Percentiles rank a stretch among this genome's conserved stretches.
phyloP scores from a whole-genome alignment of 2,329 filamentous ascomycete genomes.

The Claviceps pusilla region DNA sequence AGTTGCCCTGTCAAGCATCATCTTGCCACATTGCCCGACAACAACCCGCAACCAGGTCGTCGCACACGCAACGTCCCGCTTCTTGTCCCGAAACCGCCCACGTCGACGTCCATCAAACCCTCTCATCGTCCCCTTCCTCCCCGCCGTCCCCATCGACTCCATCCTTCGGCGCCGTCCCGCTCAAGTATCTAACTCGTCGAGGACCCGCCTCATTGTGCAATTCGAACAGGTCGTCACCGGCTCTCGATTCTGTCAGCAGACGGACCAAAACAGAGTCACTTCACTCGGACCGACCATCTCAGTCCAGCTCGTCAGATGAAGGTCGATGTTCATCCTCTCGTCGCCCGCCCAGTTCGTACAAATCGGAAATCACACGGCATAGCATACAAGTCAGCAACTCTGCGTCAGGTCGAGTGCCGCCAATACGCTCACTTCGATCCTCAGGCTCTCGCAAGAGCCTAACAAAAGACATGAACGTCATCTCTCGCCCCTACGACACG shows the following conservation, averaged over 20 bases:
- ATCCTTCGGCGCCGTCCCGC: conserved; percentile 12
- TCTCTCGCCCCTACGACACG: conserved; percentile 27
- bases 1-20: conserved; percentile 4
- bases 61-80: conserved; percentile 3
- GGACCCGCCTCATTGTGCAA: conserved; percentile 23
- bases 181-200: conserved; percentile 22
- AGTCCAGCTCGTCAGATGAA: conserved; percentile 31
- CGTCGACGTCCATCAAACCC: conserved; percentile 9
- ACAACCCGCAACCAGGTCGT: conserved; percentile 1
- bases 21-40: conserved; percentile 1
- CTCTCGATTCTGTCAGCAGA: conserved; percentile 14
- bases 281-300: conserved; percentile 27
- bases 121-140: conserved; percentile 10
- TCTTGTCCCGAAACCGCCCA: conserved; percentile 10
- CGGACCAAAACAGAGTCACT: conserved; percentile 33
- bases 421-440: conserved; percentile 41
- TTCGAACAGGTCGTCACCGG: conserved; percentile 20
- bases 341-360: conserved; percentile 37
- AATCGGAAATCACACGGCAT: conserved; percentile 20
- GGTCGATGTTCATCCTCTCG: conserved; percentile 24
- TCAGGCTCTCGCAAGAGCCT: conserved; percentile 42
- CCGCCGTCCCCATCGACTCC: conserved; percentile 9
- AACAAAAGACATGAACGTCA: conserved; percentile 36
- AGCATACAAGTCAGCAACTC: conserved; percentile 18
- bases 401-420: conserved; percentile 29